A percentile compares a stretch with the other conserved stretches of the same genome.
Conservation (phyloP, 352 stramenopile species). For the Blastocystis sp. region DNA sequence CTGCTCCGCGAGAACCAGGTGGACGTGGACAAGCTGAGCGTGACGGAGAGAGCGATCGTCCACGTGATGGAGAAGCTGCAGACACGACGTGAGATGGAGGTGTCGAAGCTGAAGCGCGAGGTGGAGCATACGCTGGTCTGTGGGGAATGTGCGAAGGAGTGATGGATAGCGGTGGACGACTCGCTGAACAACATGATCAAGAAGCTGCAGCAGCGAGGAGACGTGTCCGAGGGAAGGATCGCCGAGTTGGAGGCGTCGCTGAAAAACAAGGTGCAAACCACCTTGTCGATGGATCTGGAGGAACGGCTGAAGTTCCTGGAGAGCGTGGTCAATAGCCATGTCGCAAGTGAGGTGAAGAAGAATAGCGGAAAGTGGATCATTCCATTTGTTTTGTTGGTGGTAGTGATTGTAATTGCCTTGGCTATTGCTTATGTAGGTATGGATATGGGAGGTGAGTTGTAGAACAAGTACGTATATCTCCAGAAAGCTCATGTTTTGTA, state of each 20-base stretch:
- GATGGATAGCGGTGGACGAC: slow-evolving; percentile 65
- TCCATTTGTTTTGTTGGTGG: slow-evolving; percentile 19
- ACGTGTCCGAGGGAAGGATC: slow-evolving; percentile 65
- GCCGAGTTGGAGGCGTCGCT: slow-evolving; percentile 64
- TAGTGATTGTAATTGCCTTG: slow-evolving; percentile 6
- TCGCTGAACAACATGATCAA: slow-evolving; percentile 75
- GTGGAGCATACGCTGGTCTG: slow-evolving; percentile 69
- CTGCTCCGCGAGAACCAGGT: slow-evolving; percentile 46
- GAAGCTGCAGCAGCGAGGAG: slow-evolving; percentile 70
- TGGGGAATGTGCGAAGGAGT: slow-evolving; percentile 66
- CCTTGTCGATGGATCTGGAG: slow-evolving; percentile 40
- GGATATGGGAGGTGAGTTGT: neutral
- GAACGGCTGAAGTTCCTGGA: slow-evolving; percentile 28
- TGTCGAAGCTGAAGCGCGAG: slow-evolving; percentile 65
- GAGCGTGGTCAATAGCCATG: neutral
- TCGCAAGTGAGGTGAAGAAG: slow-evolving; percentile 48
- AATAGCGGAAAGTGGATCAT: slow-evolving; percentile 32
- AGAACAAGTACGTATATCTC: slow-evolving; percentile 55
- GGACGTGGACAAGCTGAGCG: slow-evolving; percentile 61
- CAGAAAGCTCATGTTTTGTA: slow-evolving; percentile 57
- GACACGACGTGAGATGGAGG: neutral
- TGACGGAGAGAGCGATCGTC: slow-evolving; percentile 6
- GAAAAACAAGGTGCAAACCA: slow-evolving; percentile 59
- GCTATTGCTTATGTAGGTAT: neutral
- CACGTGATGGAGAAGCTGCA: slow-evolving; percentile 27